Base-by-base conservation (phyloP, 2,329 filamentous ascomycete genomes). In the Penicillium palitans region DNA sequence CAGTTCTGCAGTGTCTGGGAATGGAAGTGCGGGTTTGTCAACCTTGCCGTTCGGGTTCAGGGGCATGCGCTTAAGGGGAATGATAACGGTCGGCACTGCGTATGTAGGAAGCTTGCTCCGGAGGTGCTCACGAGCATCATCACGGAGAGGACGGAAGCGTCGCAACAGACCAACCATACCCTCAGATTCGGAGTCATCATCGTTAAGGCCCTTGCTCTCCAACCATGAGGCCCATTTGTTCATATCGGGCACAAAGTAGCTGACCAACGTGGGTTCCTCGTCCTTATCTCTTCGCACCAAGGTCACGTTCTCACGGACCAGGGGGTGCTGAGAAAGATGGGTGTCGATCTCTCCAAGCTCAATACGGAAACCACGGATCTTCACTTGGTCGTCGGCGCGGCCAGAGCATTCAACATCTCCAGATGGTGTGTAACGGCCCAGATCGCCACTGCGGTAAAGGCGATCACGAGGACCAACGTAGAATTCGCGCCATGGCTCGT, bases 301-400 rank as follows among this genome's bases (percentile, higher is more conserved):
- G 0, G 93, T 98, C 65, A 91, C 87, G 75, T 90, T 91, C 65
- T 98, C 93, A 41, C 91, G 84, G 25, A 98, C 84, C 25, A 96
- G 77, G 0, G 85, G 86, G 75, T 90, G 85, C 45, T 87, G 83
- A 54, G 86, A 89, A 47, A 97, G 79, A 72, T 96, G 88, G 42
- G 83, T 89, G 74, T 98, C 93, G 65, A 98, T 97, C 66, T 98
- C 95, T 62, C 89, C 89, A 46, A 98, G 86, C 77, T 99, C 95
- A 66, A 99, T 96, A 61, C 93, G 84, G 82, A 97, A 98, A 1
- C 93, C 93, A 60, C 95, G 89, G 64, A 98, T 93, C 81, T 98
- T 99, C 79, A 97, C 90, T 72, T 98, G 93, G 65, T 89, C 84
- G 70, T 98, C 93, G 25, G 87, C 87, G 58, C 95, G 84, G 24